Evolutionary conservation across 176 grass and related monocot genomes (phyloP), one percentile per base, ranked within the genome.

Genomic region (bread wheat (Triticum aestivum)): DNA sequence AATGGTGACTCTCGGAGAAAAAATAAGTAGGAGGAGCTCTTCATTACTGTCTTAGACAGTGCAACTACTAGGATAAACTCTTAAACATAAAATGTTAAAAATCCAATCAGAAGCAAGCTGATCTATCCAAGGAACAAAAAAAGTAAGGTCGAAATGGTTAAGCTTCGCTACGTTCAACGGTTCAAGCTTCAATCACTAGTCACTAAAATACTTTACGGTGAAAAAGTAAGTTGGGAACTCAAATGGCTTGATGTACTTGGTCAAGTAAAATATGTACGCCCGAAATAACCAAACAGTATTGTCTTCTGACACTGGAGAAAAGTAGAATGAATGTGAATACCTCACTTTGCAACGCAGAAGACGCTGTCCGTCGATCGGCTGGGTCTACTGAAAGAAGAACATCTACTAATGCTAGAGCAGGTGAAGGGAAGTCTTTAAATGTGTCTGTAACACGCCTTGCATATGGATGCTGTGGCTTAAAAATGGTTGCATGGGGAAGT

Each of bases 401-500:
- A 83, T 99, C 97, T 47, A 94, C 86, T 85, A 99, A 89, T 74
- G 84, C 85, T 34, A 94, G 62, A 77, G 92, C 90, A 61, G 91
- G 90, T 59, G 39, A 29, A 90, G 97, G 97, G 65, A 99, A 99
- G 54, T 99, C 97, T 90, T 96, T 96, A 83, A 94, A 99, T 78
- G 90, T 93, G 69, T 99, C 97, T 64, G 80, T 76, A 73, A 99
- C 97, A 87, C 80, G 92, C 75, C 94, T 84, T 24, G 82, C 75
- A 82, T 99, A 99, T 1, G 97, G 97, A 76, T 99, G 94, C 54
- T 94, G 94, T 5, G 97, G 97, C 89, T 97, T 99, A 84, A 99
- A 99, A 81, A 96, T 99, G 32, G 97, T 99, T 6, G 97, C 97
- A 93, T 99, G 97, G 9, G 97, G 97, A 84, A 99, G 86, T 82